A percentile compares a stretch with the other conserved stretches of the same genome.
Evolutionary conservation across 306 rosid genomes (phyloP).

Genomic region (Pueraria montana): DNA sequence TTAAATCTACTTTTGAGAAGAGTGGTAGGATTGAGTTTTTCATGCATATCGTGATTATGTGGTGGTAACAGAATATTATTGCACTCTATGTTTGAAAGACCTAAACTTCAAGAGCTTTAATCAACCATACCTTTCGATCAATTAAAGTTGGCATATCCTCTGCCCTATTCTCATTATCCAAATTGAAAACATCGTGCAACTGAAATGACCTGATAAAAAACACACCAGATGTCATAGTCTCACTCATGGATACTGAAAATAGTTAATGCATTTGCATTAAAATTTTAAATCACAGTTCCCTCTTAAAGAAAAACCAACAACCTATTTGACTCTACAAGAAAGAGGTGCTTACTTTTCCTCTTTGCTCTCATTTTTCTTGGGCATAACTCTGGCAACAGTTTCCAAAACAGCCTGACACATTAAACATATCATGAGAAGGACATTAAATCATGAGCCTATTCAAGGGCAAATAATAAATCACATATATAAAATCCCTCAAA

Average conservation of each 20-base stretch:
- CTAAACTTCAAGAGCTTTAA: slow-evolving; percentile 42
- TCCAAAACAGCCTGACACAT: slow-evolving; percentile 90
- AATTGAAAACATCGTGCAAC: slow-evolving; percentile 87
- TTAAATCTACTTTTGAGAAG: slow-evolving; percentile 22
- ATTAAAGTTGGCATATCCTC: slow-evolving; percentile 95
- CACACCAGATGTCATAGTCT: slow-evolving; percentile 49
- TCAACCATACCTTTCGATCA: slow-evolving; percentile 76
- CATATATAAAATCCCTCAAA: slow-evolving; percentile 24
- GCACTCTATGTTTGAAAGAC: slow-evolving; percentile 35
- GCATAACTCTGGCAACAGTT: slow-evolving; percentile 94
- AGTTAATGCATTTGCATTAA: slow-evolving; percentile 13
- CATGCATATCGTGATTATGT: slow-evolving; percentile 28
- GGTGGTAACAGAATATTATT: slow-evolving; percentile 18
- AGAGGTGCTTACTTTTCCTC: slow-evolving; percentile 86
- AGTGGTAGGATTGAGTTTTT: slow-evolving; percentile 13
- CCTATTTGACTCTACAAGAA: slow-evolving; percentile 49
- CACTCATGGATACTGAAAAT: slow-evolving; percentile 36
- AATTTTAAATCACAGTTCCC: slow-evolving; percentile 40
- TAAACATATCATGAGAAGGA: slow-evolving; percentile 40
- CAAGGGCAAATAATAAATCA: slow-evolving; percentile 29
- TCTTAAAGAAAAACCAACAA: slow-evolving; percentile 38
- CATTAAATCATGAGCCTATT: slow-evolving; percentile 28
- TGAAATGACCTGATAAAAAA: slow-evolving; percentile 81
- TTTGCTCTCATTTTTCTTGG: slow-evolving; percentile 92
- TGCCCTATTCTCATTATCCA: slow-evolving; percentile 89